phyloP scores from a whole-genome alignment of 169 alveolate species.

The Cardiosporidium cionae region DNA sequence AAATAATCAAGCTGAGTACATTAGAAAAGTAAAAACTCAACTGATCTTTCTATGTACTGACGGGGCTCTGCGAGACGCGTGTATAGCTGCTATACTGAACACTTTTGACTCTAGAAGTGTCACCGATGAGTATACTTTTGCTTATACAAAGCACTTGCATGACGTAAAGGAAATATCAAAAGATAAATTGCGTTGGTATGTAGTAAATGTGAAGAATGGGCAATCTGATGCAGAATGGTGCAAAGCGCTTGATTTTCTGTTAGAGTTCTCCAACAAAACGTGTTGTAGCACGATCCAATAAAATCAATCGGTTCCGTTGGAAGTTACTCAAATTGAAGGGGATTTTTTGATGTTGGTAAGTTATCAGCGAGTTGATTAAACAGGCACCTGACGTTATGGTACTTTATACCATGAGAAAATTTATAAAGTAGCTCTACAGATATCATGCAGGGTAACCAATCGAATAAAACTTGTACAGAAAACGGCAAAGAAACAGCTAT shows the following conservation, averaged over 20 bases:
- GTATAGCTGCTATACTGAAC: constrained; percentile 2
- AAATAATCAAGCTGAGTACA: not conserved
- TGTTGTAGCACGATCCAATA: too few relatives aligned
- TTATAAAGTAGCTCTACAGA: too few relatives aligned
- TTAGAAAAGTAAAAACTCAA: not conserved
- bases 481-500: too few relatives aligned
- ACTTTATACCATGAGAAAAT: too few relatives aligned
- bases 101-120: not conserved
- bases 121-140: not conserved
- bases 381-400: too few relatives aligned
- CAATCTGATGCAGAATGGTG: not conserved
- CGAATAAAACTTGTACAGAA: too few relatives aligned
- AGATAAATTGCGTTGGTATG: constrained; percentile 4
- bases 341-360: too few relatives aligned
- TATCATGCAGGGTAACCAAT: too few relatives aligned
- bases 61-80: constrained; percentile 1
- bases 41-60: not conserved
- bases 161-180: too few relatives aligned
- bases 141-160: not conserved
- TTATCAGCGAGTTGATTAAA: too few relatives aligned
- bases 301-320: too few relatives aligned
- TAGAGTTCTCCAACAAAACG: not conserved
- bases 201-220: constrained; percentile 1
- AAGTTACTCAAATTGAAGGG: too few relatives aligned
- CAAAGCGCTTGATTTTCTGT: not conserved